Evolutionary conservation across 148 eudicot species (phyloP).

Genomic region (Pouteria glomerata): DNA sequence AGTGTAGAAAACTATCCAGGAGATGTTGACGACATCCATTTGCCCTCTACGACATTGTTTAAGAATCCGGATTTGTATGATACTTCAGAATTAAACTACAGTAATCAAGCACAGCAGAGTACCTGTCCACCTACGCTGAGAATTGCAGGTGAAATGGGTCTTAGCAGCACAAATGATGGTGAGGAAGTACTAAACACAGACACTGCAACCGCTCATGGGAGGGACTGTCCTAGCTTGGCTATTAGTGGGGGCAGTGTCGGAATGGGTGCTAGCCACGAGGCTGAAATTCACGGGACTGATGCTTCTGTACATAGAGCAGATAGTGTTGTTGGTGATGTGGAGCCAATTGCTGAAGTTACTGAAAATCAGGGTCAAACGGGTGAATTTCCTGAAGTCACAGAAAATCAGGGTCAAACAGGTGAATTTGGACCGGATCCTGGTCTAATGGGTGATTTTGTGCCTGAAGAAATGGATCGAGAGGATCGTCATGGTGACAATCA

Average conservation of each 20-base stretch:
- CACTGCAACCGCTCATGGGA: constrained; percentile 67
- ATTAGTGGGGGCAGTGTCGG: constrained; percentile 99
- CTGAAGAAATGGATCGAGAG: constrained; percentile 73
- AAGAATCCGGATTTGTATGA: constrained; percentile 62
- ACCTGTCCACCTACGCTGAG: constrained; percentile 64
- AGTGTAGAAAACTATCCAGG: constrained; percentile 95
- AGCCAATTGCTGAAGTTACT: constrained; percentile 81
- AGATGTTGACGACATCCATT: constrained; percentile 67
- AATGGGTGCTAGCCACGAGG: constrained; percentile 99
- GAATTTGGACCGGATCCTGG: constrained; percentile 67
- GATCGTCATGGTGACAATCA: constrained; percentile 94
- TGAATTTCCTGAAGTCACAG: constrained; percentile 77
- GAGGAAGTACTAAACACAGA: constrained; percentile 92
- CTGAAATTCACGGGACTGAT: constrained; percentile 94
- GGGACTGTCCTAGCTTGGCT: constrained; percentile 83
- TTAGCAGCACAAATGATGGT: constrained; percentile 89
- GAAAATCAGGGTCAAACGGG: constrained; percentile 96
- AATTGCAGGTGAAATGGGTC: constrained; percentile 78
- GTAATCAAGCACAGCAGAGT: constrained; percentile 92
- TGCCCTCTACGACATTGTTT: constrained; percentile 43
- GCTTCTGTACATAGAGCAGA: constrained; percentile 74
- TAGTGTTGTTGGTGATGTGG: constrained; percentile 89
- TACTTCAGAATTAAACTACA: constrained; percentile 81
- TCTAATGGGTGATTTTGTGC: constrained; percentile 68
- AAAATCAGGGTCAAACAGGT: too few relatives aligned